A percentile compares a stretch with the other conserved stretches of the same genome.
phyloP scores from a whole-genome alignment of 495 filamentous ascomycete genomes.

The Aspergillus sclerotioniger region DNA sequence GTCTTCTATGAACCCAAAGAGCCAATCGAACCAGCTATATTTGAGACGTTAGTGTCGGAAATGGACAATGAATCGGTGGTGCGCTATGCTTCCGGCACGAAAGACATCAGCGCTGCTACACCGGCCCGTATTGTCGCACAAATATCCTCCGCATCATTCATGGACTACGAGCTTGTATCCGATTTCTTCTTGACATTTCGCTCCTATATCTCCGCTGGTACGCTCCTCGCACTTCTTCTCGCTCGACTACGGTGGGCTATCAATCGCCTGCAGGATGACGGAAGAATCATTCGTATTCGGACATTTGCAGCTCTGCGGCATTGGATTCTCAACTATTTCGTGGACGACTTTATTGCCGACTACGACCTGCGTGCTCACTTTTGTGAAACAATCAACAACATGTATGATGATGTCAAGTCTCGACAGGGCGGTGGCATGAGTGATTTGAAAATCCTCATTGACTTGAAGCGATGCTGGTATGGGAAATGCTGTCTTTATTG shows the following conservation, averaged over 20 bases:
- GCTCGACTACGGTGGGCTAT: constrained; percentile 87
- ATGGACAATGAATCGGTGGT: constrained; percentile 81
- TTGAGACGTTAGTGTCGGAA: constrained; percentile 69
- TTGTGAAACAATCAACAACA: constrained; percentile 75
- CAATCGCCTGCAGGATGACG: constrained; percentile 74
- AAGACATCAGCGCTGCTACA: constrained; percentile 83
- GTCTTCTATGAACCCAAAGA: constrained; percentile 44
- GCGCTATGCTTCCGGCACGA: constrained; percentile 68
- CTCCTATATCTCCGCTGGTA: constrained; percentile 70
- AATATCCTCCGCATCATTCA: constrained; percentile 91
- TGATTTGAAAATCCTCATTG: constrained; percentile 85
- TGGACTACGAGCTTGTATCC: constrained; percentile 96
- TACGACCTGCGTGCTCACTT: constrained; percentile 75
- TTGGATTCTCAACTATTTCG: constrained; percentile 98
- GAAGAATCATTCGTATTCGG: constrained; percentile 86
- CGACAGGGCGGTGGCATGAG: constrained; percentile 59
- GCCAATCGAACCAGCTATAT: constrained; percentile 61
- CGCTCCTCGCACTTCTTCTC: constrained; percentile 78
- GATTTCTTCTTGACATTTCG: constrained; percentile 98
- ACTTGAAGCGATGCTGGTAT: constrained; percentile 97
- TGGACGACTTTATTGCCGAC: constrained; percentile 90
- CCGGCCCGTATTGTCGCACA: constrained; percentile 93
- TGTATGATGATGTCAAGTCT: constrained; percentile 61
- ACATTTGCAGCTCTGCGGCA: constrained; percentile 96
- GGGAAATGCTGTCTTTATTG: constrained; percentile 85